Evolutionary conservation across 73 alveolate genomes (phyloP).

Genomic region (Tetrahymena borealis): DNA sequence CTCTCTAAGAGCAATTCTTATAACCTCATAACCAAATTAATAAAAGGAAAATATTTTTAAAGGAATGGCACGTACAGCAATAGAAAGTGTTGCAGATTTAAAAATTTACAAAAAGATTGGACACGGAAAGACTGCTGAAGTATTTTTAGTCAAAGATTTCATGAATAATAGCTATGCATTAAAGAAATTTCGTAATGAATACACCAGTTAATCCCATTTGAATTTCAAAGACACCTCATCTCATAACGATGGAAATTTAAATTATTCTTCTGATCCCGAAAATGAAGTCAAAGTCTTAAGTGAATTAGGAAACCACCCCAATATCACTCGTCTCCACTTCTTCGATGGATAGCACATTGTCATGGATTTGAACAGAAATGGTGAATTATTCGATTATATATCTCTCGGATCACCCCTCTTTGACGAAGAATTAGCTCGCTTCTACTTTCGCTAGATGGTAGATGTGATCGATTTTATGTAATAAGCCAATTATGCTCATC

Average conservation of each 20-base stretch:
- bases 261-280: neutral
- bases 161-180: constrained; percentile 1
- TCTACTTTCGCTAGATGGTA: neutral
- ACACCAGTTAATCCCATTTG: neutral
- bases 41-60: neutral
- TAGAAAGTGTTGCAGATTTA: neutral
- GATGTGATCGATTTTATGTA: neutral
- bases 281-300: neutral
- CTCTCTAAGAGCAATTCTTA: neutral
- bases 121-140: neutral
- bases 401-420: neutral
- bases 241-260: neutral
- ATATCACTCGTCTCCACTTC: neutral
- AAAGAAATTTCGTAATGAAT: neutral
- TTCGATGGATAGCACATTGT: neutral
- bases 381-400: neutral
- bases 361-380: neutral
- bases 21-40: neutral
- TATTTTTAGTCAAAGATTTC: neutral
- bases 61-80: neutral
- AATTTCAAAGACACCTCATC: neutral
- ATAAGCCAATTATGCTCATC: constrained; percentile 36
- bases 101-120: neutral
- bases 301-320: neutral
- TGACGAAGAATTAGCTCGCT: neutral